Conservation (phyloP, 1,139 yeast genomes). For the Blastobotrys aristatus region DNA sequence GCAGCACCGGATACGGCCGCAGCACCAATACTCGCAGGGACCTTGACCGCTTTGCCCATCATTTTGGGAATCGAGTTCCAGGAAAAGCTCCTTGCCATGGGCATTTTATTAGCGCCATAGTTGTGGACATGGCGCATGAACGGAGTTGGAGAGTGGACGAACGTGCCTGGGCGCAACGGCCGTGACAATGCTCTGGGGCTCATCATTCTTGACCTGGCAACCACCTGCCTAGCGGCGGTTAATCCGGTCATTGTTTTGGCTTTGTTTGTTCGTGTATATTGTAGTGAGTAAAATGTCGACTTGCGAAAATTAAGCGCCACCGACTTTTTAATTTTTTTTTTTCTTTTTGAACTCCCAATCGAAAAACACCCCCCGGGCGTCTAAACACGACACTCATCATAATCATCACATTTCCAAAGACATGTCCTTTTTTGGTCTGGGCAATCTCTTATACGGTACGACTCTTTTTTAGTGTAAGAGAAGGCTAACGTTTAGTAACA, state of each 20-base stretch:
- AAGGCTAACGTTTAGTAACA: slow-evolving; percentile 34
- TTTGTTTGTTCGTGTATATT: background rate
- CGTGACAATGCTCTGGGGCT: background rate
- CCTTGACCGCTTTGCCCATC: slow-evolving; percentile 51
- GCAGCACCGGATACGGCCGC: slow-evolving; percentile 94
- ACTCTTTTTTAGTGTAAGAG: slow-evolving; percentile 2
- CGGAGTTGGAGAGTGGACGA: slow-evolving; percentile 5
- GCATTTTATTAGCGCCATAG: background rate
- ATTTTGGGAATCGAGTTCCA: slow-evolving; percentile 37
- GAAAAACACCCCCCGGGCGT: background rate
- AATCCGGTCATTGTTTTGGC: slow-evolving; percentile 3
- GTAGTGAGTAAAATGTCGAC: background rate
- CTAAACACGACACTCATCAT: background rate
- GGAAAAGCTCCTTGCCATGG: slow-evolving; percentile 11
- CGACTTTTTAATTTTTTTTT: background rate
- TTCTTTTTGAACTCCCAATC: background rate
- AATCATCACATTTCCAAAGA: background rate
- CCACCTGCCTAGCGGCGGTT: slow-evolving; percentile 9
- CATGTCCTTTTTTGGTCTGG: slow-evolving; percentile 53
- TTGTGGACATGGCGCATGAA: slow-evolving; percentile 8
- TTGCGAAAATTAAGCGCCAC: background rate
- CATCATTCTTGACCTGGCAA: slow-evolving; percentile 4
- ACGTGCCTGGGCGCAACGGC: slow-evolving; percentile 4
- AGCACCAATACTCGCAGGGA: slow-evolving; percentile 74
- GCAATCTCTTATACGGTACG: slow-evolving; percentile 58